Conservation (phyloP, 495 filamentous ascomycete genomes). For the Trichoderma gamsii region DNA sequence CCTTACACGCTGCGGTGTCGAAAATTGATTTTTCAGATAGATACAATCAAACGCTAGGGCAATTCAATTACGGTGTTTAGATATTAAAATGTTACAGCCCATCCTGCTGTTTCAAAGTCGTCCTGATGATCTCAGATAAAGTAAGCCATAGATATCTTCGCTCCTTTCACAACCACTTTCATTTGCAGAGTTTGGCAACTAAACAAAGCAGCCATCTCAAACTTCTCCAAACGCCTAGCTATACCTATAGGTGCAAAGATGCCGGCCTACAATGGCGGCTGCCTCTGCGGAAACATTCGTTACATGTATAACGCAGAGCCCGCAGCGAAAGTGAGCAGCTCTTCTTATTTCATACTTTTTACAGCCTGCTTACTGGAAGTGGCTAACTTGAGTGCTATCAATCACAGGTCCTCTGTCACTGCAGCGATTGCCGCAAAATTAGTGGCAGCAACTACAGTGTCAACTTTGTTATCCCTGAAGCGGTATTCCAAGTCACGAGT, state of each 20-base stretch:
- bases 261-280: background rate
- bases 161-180: background rate
- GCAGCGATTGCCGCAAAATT: conserved; percentile 52
- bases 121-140: background rate
- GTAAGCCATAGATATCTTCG: background rate
- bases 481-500: conserved; percentile 13
- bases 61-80: too few species aligned
- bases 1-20: background rate
- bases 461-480: conserved; percentile 41
- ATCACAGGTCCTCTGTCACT: conserved; percentile 41
- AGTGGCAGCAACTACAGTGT: conserved; percentile 53
- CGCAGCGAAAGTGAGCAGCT: background rate
- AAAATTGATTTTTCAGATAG: background rate
- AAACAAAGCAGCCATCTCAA: background rate
- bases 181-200: background rate
- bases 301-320: background rate
- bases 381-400: background rate
- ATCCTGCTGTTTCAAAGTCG: too few species aligned
- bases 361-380: background rate
- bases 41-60: too few species aligned
- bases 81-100: too few species aligned
- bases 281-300: background rate
- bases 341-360: background rate
- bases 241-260: background rate
- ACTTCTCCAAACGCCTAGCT: background rate